A percentile compares a stretch with the other conserved stretches of the same genome.
Evolutionary conservation across 371 early-diverging fungal species (phyloP).

Genomic region (Synchytrium microbalum): DNA sequence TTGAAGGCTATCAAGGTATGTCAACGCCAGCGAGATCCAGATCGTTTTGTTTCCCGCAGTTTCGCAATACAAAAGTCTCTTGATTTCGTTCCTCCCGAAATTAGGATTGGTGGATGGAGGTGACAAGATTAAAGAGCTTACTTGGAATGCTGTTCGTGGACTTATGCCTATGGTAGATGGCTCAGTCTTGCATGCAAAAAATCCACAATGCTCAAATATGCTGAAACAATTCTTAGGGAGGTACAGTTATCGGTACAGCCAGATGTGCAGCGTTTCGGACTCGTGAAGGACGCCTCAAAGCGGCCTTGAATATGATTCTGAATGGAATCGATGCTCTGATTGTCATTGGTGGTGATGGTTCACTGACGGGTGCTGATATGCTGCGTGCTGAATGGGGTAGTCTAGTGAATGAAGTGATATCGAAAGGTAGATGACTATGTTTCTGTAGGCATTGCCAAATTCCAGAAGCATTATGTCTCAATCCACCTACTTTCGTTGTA

Average conservation of each 20-base stretch:
- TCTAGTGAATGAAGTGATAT: conserved; percentile 68
- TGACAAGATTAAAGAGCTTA: conserved; percentile 72
- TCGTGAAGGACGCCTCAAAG: conserved; percentile 80
- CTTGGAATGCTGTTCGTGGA: conserved; percentile 88
- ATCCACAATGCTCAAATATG: conserved; percentile 9
- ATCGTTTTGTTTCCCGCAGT: background rate
- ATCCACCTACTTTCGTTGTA: too few relatives aligned
- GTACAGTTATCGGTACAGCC: conserved; percentile 97
- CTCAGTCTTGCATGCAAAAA: background rate
- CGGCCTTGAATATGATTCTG: conserved; percentile 78
- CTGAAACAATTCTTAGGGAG: conserved; percentile 54
- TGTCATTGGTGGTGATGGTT: conserved; percentile 98
- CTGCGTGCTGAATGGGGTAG: conserved; percentile 90
- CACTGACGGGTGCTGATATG: conserved; percentile 92
- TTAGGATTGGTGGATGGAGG: conserved; percentile 93
- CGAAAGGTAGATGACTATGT: conserved; percentile 18
- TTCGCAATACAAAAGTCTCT: conserved; percentile 2
- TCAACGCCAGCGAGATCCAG: conserved; percentile 38
- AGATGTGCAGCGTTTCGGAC: conserved; percentile 83
- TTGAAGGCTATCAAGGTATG: conserved; percentile 98
- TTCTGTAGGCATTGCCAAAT: conserved; percentile 1
- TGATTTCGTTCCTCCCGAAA: conserved; percentile 9
- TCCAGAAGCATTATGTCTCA: background rate
- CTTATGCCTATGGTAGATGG: conserved; percentile 60
- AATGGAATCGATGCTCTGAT: conserved; percentile 92